Evolutionary conservation across 257 asterid genomes (phyloP).

Genomic region (Jasminum sambac): DNA sequence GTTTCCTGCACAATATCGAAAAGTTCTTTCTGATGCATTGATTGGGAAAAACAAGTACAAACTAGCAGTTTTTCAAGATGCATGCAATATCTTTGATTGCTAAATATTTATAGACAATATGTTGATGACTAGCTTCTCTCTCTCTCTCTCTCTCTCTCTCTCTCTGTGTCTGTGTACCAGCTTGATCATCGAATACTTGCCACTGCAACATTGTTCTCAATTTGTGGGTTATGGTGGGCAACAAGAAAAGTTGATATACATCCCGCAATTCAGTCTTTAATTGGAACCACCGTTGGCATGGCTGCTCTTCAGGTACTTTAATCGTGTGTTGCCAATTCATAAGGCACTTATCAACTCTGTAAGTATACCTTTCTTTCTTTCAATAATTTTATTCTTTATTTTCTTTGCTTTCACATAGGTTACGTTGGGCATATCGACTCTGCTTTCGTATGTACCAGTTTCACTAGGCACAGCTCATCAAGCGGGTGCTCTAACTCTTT

Average conservation of each 20-base stretch:
- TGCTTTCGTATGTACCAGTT: slow-evolving; percentile 78
- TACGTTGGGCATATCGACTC: slow-evolving; percentile 76
- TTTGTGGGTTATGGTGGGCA: slow-evolving; percentile 75
- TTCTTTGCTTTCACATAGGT: slow-evolving; percentile 46
- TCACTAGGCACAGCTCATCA: slow-evolving; percentile 90
- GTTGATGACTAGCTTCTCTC: slow-evolving; percentile 8
- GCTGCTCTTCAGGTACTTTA: slow-evolving; percentile 90
- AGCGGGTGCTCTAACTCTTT: slow-evolving; percentile 94
- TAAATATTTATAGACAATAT: slow-evolving; percentile 15
- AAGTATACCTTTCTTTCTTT: background rate
- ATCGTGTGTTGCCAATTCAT: background rate
- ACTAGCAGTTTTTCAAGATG: background rate
- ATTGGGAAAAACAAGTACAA: background rate
- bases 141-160: background rate
- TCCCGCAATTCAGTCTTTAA: slow-evolving; percentile 67
- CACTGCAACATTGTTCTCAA: slow-evolving; percentile 67
- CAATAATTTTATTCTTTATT: background rate
- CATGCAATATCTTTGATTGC: background rate
- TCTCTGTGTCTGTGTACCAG: slow-evolving; percentile 31
- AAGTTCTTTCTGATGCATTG: slow-evolving; percentile 12
- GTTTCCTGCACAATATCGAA: slow-evolving; percentile 13
- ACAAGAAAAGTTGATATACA: slow-evolving; percentile 74
- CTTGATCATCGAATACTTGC: slow-evolving; percentile 97
- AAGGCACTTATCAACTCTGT: background rate
- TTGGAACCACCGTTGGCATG: slow-evolving; percentile 84